Conservation (phyloP, 2,329 filamentous ascomycete species). For the Arthroderma uncinatum region DNA sequence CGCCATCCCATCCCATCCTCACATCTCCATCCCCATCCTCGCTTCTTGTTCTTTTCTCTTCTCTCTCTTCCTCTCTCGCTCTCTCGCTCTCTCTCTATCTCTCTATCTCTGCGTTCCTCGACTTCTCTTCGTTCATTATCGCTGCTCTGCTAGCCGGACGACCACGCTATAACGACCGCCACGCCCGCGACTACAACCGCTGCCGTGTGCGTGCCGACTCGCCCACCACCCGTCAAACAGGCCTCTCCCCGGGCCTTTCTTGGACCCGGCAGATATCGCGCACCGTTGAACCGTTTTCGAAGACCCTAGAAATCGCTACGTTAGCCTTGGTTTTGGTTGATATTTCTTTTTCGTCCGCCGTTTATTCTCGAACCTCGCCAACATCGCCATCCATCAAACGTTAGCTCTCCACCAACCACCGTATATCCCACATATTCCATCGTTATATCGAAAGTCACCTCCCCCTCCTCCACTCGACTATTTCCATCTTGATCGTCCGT, state of each 20-base stretch:
- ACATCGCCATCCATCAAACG: not conserved
- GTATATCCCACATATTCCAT: not conserved
- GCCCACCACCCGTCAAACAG: not conserved
- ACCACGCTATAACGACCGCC: not conserved
- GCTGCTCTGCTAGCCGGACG: constrained; percentile 5
- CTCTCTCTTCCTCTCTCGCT: constrained; percentile 9
- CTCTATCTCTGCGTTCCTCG: constrained; percentile 5
- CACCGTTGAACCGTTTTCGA: not conserved
- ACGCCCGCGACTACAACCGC: constrained; percentile 8
- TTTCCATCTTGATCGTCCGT: too few species aligned
- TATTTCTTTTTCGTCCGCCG: not conserved
- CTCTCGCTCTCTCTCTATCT: constrained; percentile 7
- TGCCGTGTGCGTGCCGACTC: constrained; percentile 18
- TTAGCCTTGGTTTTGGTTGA: not conserved
- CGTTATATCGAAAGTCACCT: not conserved
- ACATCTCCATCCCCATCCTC: constrained; percentile 9
- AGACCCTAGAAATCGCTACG: not conserved
- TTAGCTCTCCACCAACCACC: not conserved
- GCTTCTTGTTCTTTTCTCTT: constrained; percentile 13
- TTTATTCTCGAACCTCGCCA: constrained; percentile 6
- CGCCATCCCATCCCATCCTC: constrained; percentile 14
- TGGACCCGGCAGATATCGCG: not conserved
- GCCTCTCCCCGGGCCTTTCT: not conserved
- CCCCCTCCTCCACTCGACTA: not conserved
- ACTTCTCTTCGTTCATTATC: constrained; percentile 6